Conservation (phyloP, 495 filamentous ascomycete species). For the Coniosporium apollinis region DNA sequence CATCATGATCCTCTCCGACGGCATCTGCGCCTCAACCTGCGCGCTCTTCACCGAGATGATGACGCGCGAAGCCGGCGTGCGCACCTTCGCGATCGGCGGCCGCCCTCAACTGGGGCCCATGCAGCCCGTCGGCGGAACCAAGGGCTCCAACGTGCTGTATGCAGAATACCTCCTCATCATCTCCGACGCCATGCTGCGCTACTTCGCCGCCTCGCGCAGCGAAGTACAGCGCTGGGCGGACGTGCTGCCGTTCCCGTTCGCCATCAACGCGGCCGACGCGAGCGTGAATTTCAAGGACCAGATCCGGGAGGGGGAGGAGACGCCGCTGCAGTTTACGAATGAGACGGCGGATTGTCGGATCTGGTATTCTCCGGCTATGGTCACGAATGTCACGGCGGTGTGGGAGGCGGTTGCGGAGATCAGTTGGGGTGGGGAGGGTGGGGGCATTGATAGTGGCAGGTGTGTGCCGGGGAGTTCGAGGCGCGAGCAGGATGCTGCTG, state of each 20-base stretch:
- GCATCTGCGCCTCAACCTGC: constrained; percentile 34
- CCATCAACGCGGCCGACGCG: constrained; percentile 3
- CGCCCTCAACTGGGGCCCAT: constrained; percentile 21
- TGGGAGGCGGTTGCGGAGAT: constrained; percentile 19
- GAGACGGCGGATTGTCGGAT: constrained; percentile 22
- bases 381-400: constrained; percentile 14
- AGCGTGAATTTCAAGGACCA: constrained; percentile 19
- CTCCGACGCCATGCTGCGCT: constrained; percentile 3
- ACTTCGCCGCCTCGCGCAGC: constrained; percentile 4
- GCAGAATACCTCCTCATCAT: constrained; percentile 6
- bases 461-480: too few relatives aligned
- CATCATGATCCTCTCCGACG: constrained; percentile 28
- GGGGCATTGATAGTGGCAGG: too few relatives aligned
- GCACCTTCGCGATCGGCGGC: constrained; percentile 33
- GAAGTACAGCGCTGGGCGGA: constrained; percentile 6
- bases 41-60: constrained; percentile 37
- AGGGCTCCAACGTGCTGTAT: constrained; percentile 12
- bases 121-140: constrained; percentile 19
- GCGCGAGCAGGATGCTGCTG: too few relatives aligned
- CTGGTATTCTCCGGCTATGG: constrained; percentile 20
- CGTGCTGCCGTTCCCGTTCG: constrained; percentile 5
- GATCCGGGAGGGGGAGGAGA: constrained; percentile 14
- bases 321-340: constrained; percentile 22
- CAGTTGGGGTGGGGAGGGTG: too few relatives aligned
- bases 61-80: constrained; percentile 30